phyloP scores from a whole-genome alignment of 176 grass and related monocot genomes.

The Metroxylon sagu region DNA sequence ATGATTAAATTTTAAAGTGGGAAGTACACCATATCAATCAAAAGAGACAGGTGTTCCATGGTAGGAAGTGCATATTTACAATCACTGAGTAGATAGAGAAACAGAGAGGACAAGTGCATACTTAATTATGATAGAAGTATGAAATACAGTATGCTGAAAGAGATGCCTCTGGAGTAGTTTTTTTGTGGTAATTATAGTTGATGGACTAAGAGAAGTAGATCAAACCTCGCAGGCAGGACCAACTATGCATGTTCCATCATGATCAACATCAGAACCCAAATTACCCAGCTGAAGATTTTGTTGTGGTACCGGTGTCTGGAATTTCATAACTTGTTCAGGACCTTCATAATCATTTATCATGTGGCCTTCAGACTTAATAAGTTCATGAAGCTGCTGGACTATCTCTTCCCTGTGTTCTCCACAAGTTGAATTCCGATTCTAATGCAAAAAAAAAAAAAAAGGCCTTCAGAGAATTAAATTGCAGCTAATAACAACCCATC shows the following conservation, averaged over 20 bases:
- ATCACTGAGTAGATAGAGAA: too few relatives aligned
- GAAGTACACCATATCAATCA: too few relatives aligned
- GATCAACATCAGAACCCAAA: constrained; percentile 16
- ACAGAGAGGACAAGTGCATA: too few relatives aligned
- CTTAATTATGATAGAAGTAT: too few relatives aligned
- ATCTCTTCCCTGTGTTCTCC: constrained; percentile 36
- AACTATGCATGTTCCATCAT: constrained; percentile 25
- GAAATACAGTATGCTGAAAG: too few relatives aligned
- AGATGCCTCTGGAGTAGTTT: too few relatives aligned
- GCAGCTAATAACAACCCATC: too few relatives aligned
- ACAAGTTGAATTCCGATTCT: constrained; percentile 30
- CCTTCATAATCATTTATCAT: constrained; percentile 9
- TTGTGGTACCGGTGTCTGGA: constrained; percentile 26
- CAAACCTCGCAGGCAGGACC: constrained; percentile 41
- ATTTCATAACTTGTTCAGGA: constrained; percentile 17
- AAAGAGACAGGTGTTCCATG: too few relatives aligned
- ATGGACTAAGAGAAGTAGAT: not conserved
- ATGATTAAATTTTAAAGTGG: too few relatives aligned
- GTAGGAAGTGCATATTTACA: too few relatives aligned
- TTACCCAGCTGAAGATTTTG: constrained; percentile 23
- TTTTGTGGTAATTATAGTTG: too few relatives aligned
- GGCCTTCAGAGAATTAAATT: too few relatives aligned
- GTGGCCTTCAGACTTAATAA: constrained; percentile 35
- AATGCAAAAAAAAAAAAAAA: not conserved
- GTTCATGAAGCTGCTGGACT: constrained; percentile 46